Evolutionary conservation across 768 basidiomycete species (phyloP).

Genomic region (Serendipita sp.): DNA sequence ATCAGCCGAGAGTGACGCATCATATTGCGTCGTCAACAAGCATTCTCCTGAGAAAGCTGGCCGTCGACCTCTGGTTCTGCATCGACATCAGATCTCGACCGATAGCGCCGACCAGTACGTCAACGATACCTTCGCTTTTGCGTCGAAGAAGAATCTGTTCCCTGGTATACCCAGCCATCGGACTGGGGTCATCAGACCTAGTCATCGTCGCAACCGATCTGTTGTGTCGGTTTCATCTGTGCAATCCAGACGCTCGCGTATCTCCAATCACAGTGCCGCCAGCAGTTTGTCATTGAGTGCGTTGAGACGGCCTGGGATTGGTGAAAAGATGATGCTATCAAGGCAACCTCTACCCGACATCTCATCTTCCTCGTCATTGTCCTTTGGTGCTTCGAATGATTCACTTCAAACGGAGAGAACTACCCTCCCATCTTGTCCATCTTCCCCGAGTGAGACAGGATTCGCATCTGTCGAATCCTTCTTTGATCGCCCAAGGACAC

Average conservation of each 20-base stretch:
- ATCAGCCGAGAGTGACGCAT: not conserved
- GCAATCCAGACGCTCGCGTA: not conserved
- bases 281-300: not conserved
- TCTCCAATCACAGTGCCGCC: not conserved
- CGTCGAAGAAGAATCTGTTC: not conserved
- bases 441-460: not conserved
- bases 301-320: not conserved
- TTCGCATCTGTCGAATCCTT: not conserved
- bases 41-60: not conserved
- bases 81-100: not conserved
- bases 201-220: conserved; percentile 3
- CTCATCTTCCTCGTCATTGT: not conserved
- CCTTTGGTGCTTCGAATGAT: not conserved
- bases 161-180: not conserved
- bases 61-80: not conserved
- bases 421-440: not conserved
- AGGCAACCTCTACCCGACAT: not conserved
- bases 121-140: conserved; percentile 3
- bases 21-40: conserved; percentile 1
- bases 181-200: not conserved
- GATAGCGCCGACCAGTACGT: not conserved
- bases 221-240: not conserved
- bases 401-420: not conserved
- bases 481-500: not conserved
- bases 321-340: not conserved